A percentile compares a stretch with the other conserved stretches of the same genome.
Conservation (phyloP, 2,329 filamentous ascomycete species). For the Epichloe baconii region DNA sequence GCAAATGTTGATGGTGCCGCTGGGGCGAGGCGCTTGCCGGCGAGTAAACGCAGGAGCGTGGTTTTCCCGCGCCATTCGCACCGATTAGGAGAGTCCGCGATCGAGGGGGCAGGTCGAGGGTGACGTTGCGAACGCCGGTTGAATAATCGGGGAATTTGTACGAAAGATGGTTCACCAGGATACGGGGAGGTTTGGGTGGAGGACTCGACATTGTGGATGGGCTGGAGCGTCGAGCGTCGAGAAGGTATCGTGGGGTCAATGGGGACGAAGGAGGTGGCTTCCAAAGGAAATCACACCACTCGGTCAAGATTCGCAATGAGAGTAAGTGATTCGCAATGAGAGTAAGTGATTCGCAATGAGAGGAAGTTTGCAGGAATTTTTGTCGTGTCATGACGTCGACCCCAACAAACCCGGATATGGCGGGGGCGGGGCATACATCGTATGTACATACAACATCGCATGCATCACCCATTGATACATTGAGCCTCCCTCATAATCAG, state of each 20-base stretch:
- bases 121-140: conserved; percentile 62
- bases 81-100: conserved; percentile 87
- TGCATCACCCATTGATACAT: too few relatives aligned
- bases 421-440: too few relatives aligned
- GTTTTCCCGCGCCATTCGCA: conserved; percentile 95
- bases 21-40: conserved; percentile 83
- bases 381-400: too few relatives aligned
- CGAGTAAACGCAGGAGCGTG: conserved; percentile 84
- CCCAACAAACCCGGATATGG: too few relatives aligned
- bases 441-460: too few relatives aligned
- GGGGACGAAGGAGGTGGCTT: background rate
- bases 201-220: background rate
- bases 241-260: background rate
- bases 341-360: too few relatives aligned
- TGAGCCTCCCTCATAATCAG: too few relatives aligned
- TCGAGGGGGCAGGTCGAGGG: conserved; percentile 62
- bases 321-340: too few relatives aligned
- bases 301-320: too few relatives aligned
- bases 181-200: conserved; percentile 35
- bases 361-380: too few relatives aligned
- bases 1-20: conserved; percentile 59
- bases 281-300: too few relatives aligned
- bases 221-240: too few relatives aligned
- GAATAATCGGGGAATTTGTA: conserved; percentile 84
- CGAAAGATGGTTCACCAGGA: conserved; percentile 62